A percentile compares a stretch with the other conserved stretches of the same genome.
Evolutionary conservation across 2,329 filamentous ascomycete genomes (phyloP).

Genomic region (Botrytis cinerea): DNA sequence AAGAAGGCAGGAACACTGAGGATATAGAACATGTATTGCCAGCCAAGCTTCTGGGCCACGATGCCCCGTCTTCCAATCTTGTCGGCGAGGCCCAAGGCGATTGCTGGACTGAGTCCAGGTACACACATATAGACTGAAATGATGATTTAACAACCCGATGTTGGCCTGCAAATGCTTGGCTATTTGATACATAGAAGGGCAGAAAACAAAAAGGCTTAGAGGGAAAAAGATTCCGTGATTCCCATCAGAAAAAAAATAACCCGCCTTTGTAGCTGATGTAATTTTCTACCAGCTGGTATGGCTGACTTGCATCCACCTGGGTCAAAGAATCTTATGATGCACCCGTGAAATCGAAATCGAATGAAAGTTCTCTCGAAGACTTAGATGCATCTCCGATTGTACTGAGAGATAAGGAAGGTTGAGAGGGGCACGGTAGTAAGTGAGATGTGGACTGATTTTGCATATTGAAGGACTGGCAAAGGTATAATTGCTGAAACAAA

Average conservation of each 20-base stretch:
- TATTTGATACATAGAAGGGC: no score
- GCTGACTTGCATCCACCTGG: neutral
- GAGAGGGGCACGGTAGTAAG: neutral
- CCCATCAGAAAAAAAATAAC: neutral
- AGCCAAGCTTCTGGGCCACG: neutral
- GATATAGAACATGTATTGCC: neutral
- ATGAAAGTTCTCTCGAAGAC: neutral
- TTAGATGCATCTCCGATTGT: neutral
- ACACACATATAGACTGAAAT: conserved; percentile 36
- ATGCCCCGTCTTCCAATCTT: conserved; percentile 47
- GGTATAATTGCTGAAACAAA: neutral
- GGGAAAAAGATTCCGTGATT: neutral
- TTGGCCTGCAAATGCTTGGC: neutral
- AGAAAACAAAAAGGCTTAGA: neutral
- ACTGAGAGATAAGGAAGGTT: neutral
- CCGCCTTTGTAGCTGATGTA: neutral
- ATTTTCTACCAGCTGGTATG: neutral
- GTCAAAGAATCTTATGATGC: neutral
- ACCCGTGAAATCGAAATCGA: neutral
- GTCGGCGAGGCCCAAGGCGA: conserved; percentile 55
- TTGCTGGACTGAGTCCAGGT: conserved; percentile 56
- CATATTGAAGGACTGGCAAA: neutral
- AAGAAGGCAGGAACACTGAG: neutral
- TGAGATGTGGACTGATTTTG: neutral
- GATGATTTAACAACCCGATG: conserved; percentile 21